phyloP scores from a whole-genome alignment of 1,139 yeast genomes.

The Lodderomyces parapsilosis region DNA sequence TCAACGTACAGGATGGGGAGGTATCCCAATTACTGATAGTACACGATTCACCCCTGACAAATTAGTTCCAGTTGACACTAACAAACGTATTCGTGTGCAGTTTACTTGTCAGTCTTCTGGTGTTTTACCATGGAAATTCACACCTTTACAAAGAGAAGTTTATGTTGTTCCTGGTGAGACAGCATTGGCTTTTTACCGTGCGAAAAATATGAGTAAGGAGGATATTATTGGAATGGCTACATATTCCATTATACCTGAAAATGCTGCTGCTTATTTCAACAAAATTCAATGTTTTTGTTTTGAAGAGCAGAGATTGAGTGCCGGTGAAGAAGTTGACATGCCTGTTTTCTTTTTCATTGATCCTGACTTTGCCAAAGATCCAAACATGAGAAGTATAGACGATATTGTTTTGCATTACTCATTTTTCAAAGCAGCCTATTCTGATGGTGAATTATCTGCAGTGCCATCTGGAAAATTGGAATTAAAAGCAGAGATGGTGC shows the following conservation, averaged over 20 bases:
- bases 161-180: conserved; percentile 96
- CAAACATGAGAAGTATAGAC: conserved; percentile 86
- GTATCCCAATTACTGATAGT: conserved; percentile 87
- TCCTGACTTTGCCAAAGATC: conserved; percentile 96
- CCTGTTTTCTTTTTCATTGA: conserved; percentile 98
- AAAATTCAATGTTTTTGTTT: conserved; percentile 98
- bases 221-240: conserved; percentile 99
- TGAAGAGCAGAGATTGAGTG: conserved; percentile 89
- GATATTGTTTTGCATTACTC: conserved; percentile 91
- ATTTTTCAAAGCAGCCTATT: conserved; percentile 70
- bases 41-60: conserved; percentile 82
- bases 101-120: conserved; percentile 94
- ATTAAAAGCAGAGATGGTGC: conserved; percentile 17
- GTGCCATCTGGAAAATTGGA: conserved; percentile 32
- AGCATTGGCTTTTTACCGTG: conserved; percentile 92
- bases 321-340: conserved; percentile 99
- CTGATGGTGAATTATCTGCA: conserved; percentile 46
- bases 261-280: conserved; percentile 93
- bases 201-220: conserved; percentile 78
- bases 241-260: conserved; percentile 93
- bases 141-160: conserved; percentile 93
- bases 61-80: conserved; percentile 83
- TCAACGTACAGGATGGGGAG: conserved; percentile 95
- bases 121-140: conserved; percentile 91
- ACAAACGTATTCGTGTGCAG: conserved; percentile 73